Conservation (phyloP, 805 yeast species). For the Kregervanrija pseudodelftensis region DNA sequence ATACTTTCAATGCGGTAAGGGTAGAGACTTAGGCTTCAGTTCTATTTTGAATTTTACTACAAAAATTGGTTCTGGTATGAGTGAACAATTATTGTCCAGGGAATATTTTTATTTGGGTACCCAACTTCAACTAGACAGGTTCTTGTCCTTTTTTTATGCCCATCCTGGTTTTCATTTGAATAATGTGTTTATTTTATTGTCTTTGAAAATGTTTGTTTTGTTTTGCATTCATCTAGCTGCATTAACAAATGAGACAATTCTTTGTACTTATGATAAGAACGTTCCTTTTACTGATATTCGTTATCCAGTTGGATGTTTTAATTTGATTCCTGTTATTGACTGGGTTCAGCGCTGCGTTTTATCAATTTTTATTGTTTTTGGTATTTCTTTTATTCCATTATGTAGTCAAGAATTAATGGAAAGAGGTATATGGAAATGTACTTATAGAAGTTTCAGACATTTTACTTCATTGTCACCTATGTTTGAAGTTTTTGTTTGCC, state of each 20-base stretch:
- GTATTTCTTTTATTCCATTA: slow-evolving; percentile 67
- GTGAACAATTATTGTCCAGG: slow-evolving; percentile 77
- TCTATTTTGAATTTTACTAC: slow-evolving; percentile 77
- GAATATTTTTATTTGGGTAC: slow-evolving; percentile 77
- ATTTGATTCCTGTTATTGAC: slow-evolving; percentile 59
- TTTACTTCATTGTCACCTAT: slow-evolving; percentile 66
- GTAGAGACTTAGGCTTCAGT: slow-evolving; percentile 79
- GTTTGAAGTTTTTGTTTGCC: slow-evolving; percentile 75
- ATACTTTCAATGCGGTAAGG: slow-evolving; percentile 81
- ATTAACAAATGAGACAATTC: slow-evolving; percentile 50
- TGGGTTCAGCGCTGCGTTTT: slow-evolving; percentile 71
- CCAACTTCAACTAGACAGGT: slow-evolving; percentile 69
- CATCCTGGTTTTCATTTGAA: slow-evolving; percentile 84
- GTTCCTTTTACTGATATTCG: slow-evolving; percentile 56
- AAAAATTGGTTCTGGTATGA: slow-evolving; percentile 88
- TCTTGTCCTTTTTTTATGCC: slow-evolving; percentile 74
- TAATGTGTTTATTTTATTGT: slow-evolving; percentile 64
- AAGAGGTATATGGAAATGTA: slow-evolving; percentile 66
- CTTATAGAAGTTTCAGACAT: slow-evolving; percentile 57
- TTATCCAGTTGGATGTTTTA: slow-evolving; percentile 63
- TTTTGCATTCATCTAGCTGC: slow-evolving; percentile 57
- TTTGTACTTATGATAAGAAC: slow-evolving; percentile 54
- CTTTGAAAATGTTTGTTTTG: slow-evolving; percentile 56
- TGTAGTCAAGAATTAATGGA: slow-evolving; percentile 73
- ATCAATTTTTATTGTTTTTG: slow-evolving; percentile 68